Base-by-base conservation (phyloP, 805 yeast species). In the Pichia pseudocactophila region DNA sequence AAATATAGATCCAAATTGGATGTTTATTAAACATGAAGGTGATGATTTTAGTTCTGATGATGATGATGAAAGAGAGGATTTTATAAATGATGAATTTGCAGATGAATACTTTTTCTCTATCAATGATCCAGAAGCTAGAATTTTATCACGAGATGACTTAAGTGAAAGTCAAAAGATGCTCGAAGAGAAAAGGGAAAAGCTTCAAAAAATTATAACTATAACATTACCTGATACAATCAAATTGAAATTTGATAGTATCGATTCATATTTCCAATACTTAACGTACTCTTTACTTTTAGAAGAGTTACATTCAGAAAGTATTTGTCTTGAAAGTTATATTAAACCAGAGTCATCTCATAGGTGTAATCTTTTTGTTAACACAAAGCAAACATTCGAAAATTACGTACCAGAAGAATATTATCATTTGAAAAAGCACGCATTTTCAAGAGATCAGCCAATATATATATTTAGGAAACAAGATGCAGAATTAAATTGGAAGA, bases 231-330 rank as follows among this genome's bases (percentile, higher is more conserved):
- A 30, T 5, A 50, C 51, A 17, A 42, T 50, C 3, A 44, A 49
- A 20, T 31, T 53, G 19, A 51, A 45, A 13, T 79, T 73, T 50
- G 72, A 71, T 7, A 63, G 71, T 18, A 53, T 79, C 50, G 60
- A 66, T 8, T 66, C 68, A 17, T 81, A 81, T 52, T 74, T 71
- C 53, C 62, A 70, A 46, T 79, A 76, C 48, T 73, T 78, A 65
- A 71, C 82, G 43, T 72, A 71, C 57, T 78, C 78, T 40, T 56
- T 81, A 42, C 79, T 76, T 46, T 62, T 78, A 34, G 89, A 81
- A 54, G 84, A 80, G 50, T 69, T 72, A 42, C 59, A 68, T 20
- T 74, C 69, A 26, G 64, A 66, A 17, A 64, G 68, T 7, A 69
- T 74, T 39, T 57, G 69, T 28, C 62, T 68, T 0, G 71, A 73